These are phyloP conservation scores for Nemania serpens DNA, from an alignment of 2,329 filamentous ascomycete genomes.

Conservation along the genomic window DNA sequence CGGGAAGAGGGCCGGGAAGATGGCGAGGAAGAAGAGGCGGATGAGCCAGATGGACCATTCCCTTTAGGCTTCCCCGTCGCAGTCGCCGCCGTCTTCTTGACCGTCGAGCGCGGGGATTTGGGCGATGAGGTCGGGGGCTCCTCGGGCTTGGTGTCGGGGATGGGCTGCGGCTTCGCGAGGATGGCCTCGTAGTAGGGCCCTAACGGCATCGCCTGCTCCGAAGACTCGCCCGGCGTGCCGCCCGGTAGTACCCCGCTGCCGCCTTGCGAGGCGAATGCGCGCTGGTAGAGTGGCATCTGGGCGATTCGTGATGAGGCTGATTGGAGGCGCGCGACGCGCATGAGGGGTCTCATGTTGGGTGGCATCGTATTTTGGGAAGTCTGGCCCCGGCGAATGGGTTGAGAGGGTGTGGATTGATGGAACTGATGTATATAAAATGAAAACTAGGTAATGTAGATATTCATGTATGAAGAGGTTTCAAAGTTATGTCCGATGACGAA, in stretches of 20 bases:
- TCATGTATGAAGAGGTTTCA: too few relatives aligned
- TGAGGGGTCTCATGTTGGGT: constrained; percentile 31
- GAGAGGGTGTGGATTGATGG: too few relatives aligned
- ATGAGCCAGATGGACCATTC: not conserved
- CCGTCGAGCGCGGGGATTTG: constrained; percentile 33
- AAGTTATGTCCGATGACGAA: too few relatives aligned
- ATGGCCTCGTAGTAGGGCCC: constrained; percentile 65
- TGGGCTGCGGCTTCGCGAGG: constrained; percentile 52
- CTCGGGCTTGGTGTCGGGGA: constrained; percentile 49
- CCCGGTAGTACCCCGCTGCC: constrained; percentile 30
- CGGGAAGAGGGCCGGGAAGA: constrained; percentile 24
- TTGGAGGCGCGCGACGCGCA: constrained; percentile 35
- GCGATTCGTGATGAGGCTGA: constrained; percentile 23
- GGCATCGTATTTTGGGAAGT: constrained; percentile 26
- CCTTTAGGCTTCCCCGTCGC: constrained; percentile 31
- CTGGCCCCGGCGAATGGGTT: too few relatives aligned
- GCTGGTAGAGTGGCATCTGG: constrained; percentile 27
- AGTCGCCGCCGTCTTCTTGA: constrained; percentile 19
- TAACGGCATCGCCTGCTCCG: constrained; percentile 54
- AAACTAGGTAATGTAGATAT: too few relatives aligned
- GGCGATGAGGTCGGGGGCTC: constrained; percentile 49
- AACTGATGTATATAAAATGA: too few relatives aligned
- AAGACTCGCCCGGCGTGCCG: constrained; percentile 37
- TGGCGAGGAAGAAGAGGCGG: constrained; percentile 9
- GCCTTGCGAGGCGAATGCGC: constrained; percentile 33